These are phyloP conservation scores for Exutisphaerella laricina DNA, from an alignment of 2,329 filamentous ascomycete species.

Conservation along the genomic window DNA sequence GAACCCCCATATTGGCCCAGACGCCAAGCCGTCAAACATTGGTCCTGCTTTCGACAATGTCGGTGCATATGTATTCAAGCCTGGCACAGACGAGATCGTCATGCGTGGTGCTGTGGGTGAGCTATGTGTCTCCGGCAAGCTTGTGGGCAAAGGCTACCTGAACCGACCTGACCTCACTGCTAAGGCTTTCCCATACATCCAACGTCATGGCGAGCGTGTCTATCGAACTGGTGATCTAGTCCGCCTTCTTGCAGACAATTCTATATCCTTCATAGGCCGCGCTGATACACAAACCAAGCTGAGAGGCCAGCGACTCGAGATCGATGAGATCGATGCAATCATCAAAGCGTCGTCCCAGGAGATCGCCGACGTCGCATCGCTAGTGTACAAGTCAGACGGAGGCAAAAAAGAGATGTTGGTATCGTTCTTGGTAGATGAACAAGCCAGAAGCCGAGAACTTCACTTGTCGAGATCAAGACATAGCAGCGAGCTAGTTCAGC, in stretches of 20 bases:
- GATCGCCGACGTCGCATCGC: slow-evolving; percentile 66
- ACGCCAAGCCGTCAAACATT: slow-evolving; percentile 81
- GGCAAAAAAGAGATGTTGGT: slow-evolving; percentile 79
- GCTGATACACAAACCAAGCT: slow-evolving; percentile 91
- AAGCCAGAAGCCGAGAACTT: slow-evolving; percentile 16
- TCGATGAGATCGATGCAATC: slow-evolving; percentile 83
- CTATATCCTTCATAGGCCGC: slow-evolving; percentile 81
- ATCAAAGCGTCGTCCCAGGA: slow-evolving; percentile 57
- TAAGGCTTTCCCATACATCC: slow-evolving; percentile 67
- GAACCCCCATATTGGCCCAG: slow-evolving; percentile 70
- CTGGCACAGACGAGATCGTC: slow-evolving; percentile 64
- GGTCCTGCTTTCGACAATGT: slow-evolving; percentile 83
- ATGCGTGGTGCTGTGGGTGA: slow-evolving; percentile 76
- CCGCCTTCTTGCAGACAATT: slow-evolving; percentile 69
- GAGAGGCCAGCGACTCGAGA: slow-evolving; percentile 80
- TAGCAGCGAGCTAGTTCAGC: slow-evolving; percentile 19
- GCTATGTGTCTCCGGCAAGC: slow-evolving; percentile 77
- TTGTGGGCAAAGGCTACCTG: slow-evolving; percentile 86
- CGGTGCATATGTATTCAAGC: slow-evolving; percentile 70
- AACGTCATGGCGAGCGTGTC: slow-evolving; percentile 45
- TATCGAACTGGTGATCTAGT: slow-evolving; percentile 91
- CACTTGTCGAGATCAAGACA: slow-evolving; percentile 35
- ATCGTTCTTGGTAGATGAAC: slow-evolving; percentile 55
- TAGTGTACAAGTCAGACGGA: slow-evolving; percentile 65
- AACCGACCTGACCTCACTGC: slow-evolving; percentile 71